Percentiles rank a stretch among this genome's conserved stretches.
Evolutionary conservation across 1,139 yeast genomes (phyloP).

Genomic region (Diutina siamensis): DNA sequence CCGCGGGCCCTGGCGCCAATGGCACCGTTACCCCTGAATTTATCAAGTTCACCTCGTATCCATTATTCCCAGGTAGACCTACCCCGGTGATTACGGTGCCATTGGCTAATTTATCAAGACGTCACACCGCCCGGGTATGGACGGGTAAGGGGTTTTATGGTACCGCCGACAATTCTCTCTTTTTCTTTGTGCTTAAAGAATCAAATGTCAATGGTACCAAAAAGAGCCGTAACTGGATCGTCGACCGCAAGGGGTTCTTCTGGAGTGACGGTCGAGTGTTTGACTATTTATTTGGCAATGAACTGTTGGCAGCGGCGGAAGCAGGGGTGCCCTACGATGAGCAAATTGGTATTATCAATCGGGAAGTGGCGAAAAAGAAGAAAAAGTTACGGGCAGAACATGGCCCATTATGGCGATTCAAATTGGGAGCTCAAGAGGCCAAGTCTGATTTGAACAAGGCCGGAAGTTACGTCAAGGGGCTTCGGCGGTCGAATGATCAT

Average conservation of each 20-base stretch:
- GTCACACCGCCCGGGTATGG: conserved; percentile 59
- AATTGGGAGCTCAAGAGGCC: conserved; percentile 25
- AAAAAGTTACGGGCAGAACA: conserved; percentile 26
- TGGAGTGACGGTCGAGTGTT: conserved; percentile 89
- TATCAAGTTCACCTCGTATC: conserved; percentile 60
- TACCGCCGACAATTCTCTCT: conserved; percentile 62
- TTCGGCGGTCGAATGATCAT: not conserved
- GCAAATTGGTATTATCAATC: conserved; percentile 30
- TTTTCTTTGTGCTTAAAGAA: conserved; percentile 64
- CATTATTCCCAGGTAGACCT: conserved; percentile 62
- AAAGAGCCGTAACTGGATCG: conserved; percentile 49
- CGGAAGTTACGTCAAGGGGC: conserved; percentile 10
- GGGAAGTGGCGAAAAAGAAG: conserved; percentile 29
- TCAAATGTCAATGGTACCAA: conserved; percentile 20
- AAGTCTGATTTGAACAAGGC: conserved; percentile 20
- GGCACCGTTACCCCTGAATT: conserved; percentile 23
- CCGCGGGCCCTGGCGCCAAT: conserved; percentile 14
- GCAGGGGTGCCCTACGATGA: conserved; percentile 62
- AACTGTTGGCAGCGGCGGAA: conserved; percentile 63
- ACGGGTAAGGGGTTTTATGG: conserved; percentile 85
- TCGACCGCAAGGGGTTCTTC: conserved; percentile 75
- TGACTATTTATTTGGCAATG: conserved; percentile 72
- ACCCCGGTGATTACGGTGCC: conserved; percentile 69
- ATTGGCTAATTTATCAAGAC: conserved; percentile 40
- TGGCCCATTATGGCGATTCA: conserved; percentile 31